These are phyloP conservation scores for Apodospora peruviana DNA, from an alignment of 495 filamentous ascomycete genomes.

Conservation along the genomic window DNA sequence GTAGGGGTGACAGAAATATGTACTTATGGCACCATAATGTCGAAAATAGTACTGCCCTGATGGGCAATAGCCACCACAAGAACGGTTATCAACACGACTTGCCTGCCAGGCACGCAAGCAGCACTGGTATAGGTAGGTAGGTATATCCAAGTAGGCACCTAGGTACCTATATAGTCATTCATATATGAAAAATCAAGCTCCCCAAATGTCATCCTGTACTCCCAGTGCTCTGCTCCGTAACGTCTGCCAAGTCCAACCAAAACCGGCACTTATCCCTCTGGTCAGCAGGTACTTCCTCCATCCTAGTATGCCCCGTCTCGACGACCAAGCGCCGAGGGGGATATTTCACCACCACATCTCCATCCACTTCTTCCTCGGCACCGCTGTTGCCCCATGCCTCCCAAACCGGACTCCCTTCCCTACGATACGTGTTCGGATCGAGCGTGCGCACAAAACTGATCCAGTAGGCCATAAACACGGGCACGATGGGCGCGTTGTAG, in stretches of 20 bases:
- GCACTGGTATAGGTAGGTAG: too few relatives aligned
- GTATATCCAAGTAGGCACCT: too few relatives aligned
- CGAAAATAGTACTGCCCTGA: too few relatives aligned
- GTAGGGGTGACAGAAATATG: too few relatives aligned
- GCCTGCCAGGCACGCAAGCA: too few relatives aligned
- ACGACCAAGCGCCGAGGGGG: conserved; percentile 19
- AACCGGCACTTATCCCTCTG: conserved; percentile 22
- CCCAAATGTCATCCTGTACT: too few relatives aligned
- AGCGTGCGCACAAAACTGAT: conserved; percentile 34
- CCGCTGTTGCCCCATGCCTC: conserved; percentile 20
- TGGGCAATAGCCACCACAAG: too few relatives aligned
- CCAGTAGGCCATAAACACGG: conserved; percentile 35
- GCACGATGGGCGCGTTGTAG: conserved; percentile 29
- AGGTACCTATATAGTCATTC: too few relatives aligned
- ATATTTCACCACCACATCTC: background rate
- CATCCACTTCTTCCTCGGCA: background rate
- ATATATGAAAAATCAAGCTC: too few relatives aligned
- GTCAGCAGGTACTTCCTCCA: conserved; percentile 26
- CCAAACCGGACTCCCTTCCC: conserved; percentile 25
- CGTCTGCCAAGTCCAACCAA: conserved; percentile 32
- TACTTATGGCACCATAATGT: too few relatives aligned
- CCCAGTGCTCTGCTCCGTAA: conserved; percentile 32
- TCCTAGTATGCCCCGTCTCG: conserved; percentile 27
- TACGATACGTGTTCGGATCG: conserved; percentile 27
- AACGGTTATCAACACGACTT: too few relatives aligned